Evolutionary conservation across 2,329 filamentous ascomycete genomes (phyloP).

Genomic region (Hypoxylon sp.): DNA sequence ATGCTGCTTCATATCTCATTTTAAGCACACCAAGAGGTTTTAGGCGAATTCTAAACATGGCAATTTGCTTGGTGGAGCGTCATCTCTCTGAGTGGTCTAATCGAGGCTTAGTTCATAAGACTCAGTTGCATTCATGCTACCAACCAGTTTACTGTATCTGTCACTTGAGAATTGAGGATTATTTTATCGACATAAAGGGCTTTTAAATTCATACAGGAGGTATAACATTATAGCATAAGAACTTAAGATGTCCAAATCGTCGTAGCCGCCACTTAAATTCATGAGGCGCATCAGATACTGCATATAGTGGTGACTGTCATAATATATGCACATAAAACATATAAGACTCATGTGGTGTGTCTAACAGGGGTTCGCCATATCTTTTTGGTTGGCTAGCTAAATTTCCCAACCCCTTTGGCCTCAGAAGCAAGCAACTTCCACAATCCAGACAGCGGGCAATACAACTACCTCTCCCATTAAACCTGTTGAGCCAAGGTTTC

Average conservation of each 20-base stretch:
- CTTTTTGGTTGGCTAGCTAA: neutral
- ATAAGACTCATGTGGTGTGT: neutral
- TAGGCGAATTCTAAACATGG: too few relatives aligned
- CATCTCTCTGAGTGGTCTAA: too few relatives aligned
- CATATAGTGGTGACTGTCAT: neutral
- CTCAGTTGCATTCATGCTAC: too few relatives aligned
- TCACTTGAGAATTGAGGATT: too few relatives aligned
- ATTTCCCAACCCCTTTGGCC: conserved; percentile 10
- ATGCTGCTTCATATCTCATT: too few relatives aligned
- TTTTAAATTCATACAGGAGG: too few relatives aligned
- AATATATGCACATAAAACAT: neutral
- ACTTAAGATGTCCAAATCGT: neutral
- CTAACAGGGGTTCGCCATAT: neutral
- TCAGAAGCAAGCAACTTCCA: neutral
- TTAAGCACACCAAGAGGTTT: too few relatives aligned
- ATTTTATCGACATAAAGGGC: too few relatives aligned
- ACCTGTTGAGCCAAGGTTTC: neutral
- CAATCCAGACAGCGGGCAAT: neutral
- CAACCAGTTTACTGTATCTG: too few relatives aligned
- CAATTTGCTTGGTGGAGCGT: too few relatives aligned
- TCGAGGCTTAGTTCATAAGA: too few relatives aligned
- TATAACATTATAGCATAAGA: too few relatives aligned
- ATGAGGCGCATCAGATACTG: neutral
- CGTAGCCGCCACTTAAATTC: neutral
- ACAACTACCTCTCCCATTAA: neutral